These are phyloP conservation scores for Acer negundo DNA, from an alignment of 345 rosid genomes.

Conservation along the genomic window DNA sequence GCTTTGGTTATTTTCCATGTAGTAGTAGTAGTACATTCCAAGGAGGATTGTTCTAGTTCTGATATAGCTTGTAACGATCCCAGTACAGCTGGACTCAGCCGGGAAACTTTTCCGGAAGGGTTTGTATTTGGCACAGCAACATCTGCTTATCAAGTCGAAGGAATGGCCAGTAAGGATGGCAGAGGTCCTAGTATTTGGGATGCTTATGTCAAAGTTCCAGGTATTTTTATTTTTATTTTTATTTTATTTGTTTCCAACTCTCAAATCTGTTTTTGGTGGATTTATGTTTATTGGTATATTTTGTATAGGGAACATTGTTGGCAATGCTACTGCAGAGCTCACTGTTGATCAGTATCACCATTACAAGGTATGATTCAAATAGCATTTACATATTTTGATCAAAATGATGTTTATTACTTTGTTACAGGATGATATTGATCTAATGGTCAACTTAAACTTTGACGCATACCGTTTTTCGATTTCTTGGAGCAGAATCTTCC, in stretches of 20 bases:
- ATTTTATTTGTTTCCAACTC: background rate
- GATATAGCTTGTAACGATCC: background rate
- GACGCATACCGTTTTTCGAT: constrained; percentile 66
- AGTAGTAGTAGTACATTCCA: background rate
- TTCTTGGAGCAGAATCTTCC: constrained; percentile 60
- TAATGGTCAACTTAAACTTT: constrained; percentile 48
- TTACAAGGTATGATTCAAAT: constrained; percentile 34
- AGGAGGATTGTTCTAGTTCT: background rate
- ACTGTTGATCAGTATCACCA: constrained; percentile 64
- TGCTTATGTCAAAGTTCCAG: constrained; percentile 43
- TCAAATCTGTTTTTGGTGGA: background rate
- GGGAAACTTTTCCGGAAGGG: constrained; percentile 43
- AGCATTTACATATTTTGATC: no score
- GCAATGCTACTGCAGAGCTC: constrained; percentile 46
- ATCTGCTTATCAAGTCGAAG: constrained; percentile 66
- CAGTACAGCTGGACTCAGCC: constrained; percentile 45
- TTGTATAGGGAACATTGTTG: constrained; percentile 40
- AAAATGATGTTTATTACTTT: no score
- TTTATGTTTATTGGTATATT: background rate
- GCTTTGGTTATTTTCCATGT: background rate
- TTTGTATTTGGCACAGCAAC: constrained; percentile 57
- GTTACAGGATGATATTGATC: constrained; percentile 44
- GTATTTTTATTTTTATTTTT: constrained; percentile 19
- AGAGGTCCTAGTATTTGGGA: constrained; percentile 76
- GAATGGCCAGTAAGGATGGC: constrained; percentile 60